phyloP scores from a whole-genome alignment of 2,329 filamentous ascomycete genomes.

The Fusarium sp. region DNA sequence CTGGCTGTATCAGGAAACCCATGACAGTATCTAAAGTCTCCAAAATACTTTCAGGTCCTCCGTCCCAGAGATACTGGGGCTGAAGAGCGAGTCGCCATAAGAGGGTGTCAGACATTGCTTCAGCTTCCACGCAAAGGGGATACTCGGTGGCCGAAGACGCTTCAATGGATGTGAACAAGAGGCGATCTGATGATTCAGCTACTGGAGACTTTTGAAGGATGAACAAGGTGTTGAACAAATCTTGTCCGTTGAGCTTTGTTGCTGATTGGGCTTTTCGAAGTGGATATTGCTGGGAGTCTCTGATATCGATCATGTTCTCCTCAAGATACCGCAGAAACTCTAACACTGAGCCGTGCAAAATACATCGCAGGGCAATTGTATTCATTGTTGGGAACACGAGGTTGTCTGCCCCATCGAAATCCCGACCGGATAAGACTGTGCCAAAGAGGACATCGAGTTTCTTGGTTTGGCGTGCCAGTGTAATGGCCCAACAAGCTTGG shows the following conservation, averaged over 20 bases:
- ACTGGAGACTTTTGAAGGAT: slow-evolving; percentile 57
- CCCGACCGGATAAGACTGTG: slow-evolving; percentile 84
- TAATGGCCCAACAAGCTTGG: slow-evolving; percentile 78
- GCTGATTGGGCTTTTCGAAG: slow-evolving; percentile 72
- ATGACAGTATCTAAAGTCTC: slow-evolving; percentile 68
- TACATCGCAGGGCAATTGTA: slow-evolving; percentile 77
- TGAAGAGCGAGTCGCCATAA: slow-evolving; percentile 80
- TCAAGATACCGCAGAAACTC: slow-evolving; percentile 80
- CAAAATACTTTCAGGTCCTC: slow-evolving; percentile 62
- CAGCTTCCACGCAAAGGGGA: slow-evolving; percentile 83
- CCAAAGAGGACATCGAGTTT: slow-evolving; percentile 84
- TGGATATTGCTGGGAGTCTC: slow-evolving; percentile 80
- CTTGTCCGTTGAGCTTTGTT: slow-evolving; percentile 46
- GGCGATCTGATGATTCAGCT: neutral
- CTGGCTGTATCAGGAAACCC: slow-evolving; percentile 59
- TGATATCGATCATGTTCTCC: slow-evolving; percentile 70
- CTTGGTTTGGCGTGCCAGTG: slow-evolving; percentile 69
- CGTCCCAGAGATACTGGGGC: slow-evolving; percentile 58
- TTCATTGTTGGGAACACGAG: slow-evolving; percentile 93
- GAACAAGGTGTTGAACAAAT: slow-evolving; percentile 66
- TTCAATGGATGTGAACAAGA: slow-evolving; percentile 69
- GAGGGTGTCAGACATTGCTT: slow-evolving; percentile 64
- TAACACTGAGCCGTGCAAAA: slow-evolving; percentile 73
- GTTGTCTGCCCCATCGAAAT: slow-evolving; percentile 71
- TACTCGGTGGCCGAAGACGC: slow-evolving; percentile 79